A percentile compares a stretch with the other conserved stretches of the same genome.
Conservation (phyloP, 2,329 filamentous ascomycete species). For the Ilyonectria robusta region DNA sequence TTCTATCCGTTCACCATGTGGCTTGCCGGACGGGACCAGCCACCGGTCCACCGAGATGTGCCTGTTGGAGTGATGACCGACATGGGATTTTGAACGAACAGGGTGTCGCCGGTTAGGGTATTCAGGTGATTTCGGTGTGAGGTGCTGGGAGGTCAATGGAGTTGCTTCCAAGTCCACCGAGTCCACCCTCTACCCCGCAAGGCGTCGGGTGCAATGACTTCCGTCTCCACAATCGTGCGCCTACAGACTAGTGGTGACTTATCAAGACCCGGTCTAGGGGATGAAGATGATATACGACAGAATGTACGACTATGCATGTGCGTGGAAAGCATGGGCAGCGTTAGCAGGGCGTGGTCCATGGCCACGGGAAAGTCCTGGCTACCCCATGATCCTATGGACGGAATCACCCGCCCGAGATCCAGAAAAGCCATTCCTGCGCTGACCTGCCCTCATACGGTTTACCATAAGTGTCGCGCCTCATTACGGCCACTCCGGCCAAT, state of each 20-base stretch:
- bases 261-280: not conserved
- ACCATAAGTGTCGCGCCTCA: not conserved
- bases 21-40: slow-evolving; percentile 35
- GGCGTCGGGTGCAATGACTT: not conserved
- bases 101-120: not conserved
- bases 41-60: slow-evolving; percentile 19
- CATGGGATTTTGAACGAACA: not conserved
- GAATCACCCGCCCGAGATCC: not conserved
- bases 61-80: not conserved
- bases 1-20: slow-evolving; percentile 32
- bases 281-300: slow-evolving; percentile 1
- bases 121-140: not conserved
- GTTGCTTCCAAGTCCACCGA: not conserved
- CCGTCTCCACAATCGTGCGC: not conserved
- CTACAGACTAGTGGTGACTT: not conserved
- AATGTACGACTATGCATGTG: not conserved
- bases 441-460: slow-evolving; percentile 18
- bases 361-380: not conserved
- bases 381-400: not conserved
- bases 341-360: not conserved
- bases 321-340: not conserved
- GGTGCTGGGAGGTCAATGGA: slow-evolving; percentile 1
- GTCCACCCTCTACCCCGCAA: not conserved
- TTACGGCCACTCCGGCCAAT: not conserved
- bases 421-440: not conserved